Evolutionary conservation across 1,284 basidiomycete genomes (phyloP).

Genomic region (Hypsizygus ulmarius): DNA sequence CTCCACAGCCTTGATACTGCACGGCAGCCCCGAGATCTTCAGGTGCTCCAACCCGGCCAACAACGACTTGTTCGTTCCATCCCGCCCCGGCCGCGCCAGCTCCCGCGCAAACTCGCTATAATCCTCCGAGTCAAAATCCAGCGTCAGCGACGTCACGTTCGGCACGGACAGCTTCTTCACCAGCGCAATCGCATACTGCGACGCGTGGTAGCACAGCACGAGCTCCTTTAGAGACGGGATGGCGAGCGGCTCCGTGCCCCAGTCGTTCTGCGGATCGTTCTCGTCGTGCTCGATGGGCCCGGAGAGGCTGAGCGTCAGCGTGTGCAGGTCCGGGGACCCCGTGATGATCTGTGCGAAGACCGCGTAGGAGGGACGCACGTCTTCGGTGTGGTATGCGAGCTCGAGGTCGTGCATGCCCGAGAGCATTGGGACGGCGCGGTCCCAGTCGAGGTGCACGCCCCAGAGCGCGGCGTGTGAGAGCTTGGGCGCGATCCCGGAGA

Average conservation of each 20-base stretch:
- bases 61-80: slow-evolving; percentile 35
- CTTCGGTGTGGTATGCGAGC: slow-evolving; percentile 53
- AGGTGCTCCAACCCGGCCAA: slow-evolving; percentile 45
- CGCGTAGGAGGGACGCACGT: slow-evolving; percentile 54
- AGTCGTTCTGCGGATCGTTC: slow-evolving; percentile 20
- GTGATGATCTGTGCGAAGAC: slow-evolving; percentile 47
- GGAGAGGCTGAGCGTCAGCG: slow-evolving; percentile 47
- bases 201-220: slow-evolving; percentile 45
- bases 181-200: slow-evolving; percentile 43
- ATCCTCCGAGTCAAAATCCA: slow-evolving; percentile 53
- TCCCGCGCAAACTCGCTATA: slow-evolving; percentile 44
- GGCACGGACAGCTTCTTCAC: slow-evolving; percentile 48
- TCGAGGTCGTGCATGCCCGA: slow-evolving; percentile 46
- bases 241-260: slow-evolving; percentile 36
- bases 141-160: slow-evolving; percentile 41
- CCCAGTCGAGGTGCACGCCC: slow-evolving; percentile 68
- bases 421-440: slow-evolving; percentile 38
- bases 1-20: slow-evolving; percentile 30
- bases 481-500: slow-evolving; percentile 53
- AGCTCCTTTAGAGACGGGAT: slow-evolving; percentile 49
- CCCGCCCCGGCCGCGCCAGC: slow-evolving; percentile 36
- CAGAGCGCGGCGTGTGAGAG: slow-evolving; percentile 48
- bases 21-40: slow-evolving; percentile 48
- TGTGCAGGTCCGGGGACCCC: slow-evolving; percentile 46
- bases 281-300: slow-evolving; percentile 44